These are phyloP conservation scores for Boletus reticulatus DNA, from an alignment of 768 basidiomycete species.

Conservation along the genomic window DNA sequence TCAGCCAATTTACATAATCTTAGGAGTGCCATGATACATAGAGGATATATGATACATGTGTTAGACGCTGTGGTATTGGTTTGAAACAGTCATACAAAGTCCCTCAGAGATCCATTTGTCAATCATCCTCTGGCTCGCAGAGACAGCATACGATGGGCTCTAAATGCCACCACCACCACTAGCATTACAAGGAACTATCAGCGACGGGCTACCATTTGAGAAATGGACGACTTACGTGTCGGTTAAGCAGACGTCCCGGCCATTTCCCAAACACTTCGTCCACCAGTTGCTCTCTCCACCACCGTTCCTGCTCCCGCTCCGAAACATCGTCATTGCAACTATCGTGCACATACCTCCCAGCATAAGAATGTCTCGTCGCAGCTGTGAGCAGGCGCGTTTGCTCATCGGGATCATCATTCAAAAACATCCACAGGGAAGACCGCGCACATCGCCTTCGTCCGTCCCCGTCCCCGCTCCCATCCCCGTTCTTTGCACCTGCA, in stretches of 20 bases:
- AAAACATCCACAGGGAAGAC: conserved; percentile 3
- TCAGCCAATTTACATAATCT: background rate
- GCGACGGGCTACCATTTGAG: background rate
- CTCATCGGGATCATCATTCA: conserved; percentile 31
- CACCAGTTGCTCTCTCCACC: conserved; percentile 43
- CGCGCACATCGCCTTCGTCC: conserved; percentile 2
- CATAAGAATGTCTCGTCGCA: conserved; percentile 19
- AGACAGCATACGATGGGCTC: conserved; percentile 64
- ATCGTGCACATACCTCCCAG: conserved; percentile 22
- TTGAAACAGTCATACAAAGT: background rate
- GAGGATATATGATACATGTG: conserved; percentile 15
- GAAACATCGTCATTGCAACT: conserved; percentile 8
- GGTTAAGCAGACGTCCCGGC: conserved; percentile 68
- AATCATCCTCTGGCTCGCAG: conserved; percentile 56
- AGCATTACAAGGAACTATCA: conserved; percentile 1
- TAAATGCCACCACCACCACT: conserved; percentile 89
- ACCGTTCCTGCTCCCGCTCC: conserved; percentile 36
- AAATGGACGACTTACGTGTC: conserved; percentile 48
- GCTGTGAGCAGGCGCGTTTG: conserved; percentile 38
- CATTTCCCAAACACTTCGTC: conserved; percentile 61
- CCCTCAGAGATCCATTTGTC: background rate
- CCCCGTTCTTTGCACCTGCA: background rate
- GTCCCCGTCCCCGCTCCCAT: background rate
- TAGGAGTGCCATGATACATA: conserved; percentile 3
- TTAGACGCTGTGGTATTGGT: background rate